Conservation (phyloP, 345 rosid genomes). For the Reutealis trisperma region DNA sequence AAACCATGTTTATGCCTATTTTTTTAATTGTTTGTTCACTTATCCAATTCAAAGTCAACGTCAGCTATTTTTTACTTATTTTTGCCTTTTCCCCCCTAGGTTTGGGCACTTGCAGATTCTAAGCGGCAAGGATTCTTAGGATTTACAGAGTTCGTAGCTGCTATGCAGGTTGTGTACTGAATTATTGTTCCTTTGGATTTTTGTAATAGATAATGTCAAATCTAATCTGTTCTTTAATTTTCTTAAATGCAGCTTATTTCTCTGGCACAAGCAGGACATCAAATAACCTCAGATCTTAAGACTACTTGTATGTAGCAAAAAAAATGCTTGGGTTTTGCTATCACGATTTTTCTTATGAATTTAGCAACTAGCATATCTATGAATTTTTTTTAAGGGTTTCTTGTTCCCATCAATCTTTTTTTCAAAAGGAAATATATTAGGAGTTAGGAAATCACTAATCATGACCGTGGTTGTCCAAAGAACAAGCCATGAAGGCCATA, state of each 20-base stretch:
- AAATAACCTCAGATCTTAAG: conserved; percentile 58
- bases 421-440: too few relatives aligned
- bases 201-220: neutral
- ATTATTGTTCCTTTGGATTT: neutral
- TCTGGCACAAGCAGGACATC: conserved; percentile 77
- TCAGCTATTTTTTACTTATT: neutral
- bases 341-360: neutral
- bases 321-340: neutral
- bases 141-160: conserved; percentile 63
- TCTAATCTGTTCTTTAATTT: neutral
- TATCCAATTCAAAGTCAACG: neutral
- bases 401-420: too few relatives aligned
- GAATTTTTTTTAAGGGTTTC: neutral
- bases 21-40: neutral
- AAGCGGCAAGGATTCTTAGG: conserved; percentile 87
- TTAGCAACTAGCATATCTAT: neutral
- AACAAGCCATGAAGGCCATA: too few relatives aligned
- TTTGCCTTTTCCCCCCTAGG: conserved; percentile 31
- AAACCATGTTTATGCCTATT: too few relatives aligned
- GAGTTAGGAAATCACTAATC: too few relatives aligned
- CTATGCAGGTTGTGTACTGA: conserved; percentile 67
- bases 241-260: conserved; percentile 57
- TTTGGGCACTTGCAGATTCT: conserved; percentile 89
- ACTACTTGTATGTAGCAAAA: conserved; percentile 42
- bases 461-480: too few relatives aligned